These are phyloP conservation scores for Trichoderma hamatum DNA, from an alignment of 2,329 filamentous ascomycete species.

Conservation along the genomic window DNA sequence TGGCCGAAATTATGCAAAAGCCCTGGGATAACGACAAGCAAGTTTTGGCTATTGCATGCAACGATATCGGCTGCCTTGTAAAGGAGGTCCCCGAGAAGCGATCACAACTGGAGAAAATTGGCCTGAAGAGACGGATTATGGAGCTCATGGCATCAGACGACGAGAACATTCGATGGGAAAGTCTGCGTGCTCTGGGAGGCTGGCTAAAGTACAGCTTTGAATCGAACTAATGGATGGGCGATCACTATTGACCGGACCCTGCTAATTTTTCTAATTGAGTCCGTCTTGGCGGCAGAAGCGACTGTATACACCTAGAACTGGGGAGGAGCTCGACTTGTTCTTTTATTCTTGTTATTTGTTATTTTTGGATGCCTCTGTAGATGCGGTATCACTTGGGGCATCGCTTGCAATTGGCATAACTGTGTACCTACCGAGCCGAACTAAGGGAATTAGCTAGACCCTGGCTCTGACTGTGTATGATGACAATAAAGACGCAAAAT, in stretches of 20 bases:
- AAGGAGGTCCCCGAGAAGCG: slow-evolving; percentile 88
- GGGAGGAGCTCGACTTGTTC: slow-evolving; percentile 1
- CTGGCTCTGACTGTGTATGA: slow-evolving; percentile 23
- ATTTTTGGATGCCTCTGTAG: slow-evolving; percentile 29
- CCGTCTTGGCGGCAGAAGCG: slow-evolving; percentile 9
- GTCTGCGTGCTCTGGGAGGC: slow-evolving; percentile 74
- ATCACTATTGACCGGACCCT: neutral
- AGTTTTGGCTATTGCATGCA: slow-evolving; percentile 89
- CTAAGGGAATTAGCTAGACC: slow-evolving; percentile 28
- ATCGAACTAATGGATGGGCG: slow-evolving; percentile 33
- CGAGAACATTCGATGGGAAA: slow-evolving; percentile 91
- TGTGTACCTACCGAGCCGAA: slow-evolving; percentile 31
- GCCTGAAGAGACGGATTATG: slow-evolving; percentile 87
- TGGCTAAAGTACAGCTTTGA: slow-evolving; percentile 69
- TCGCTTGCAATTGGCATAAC: slow-evolving; percentile 39
- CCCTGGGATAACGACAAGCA: slow-evolving; percentile 81
- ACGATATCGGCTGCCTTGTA: slow-evolving; percentile 85
- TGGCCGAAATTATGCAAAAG: slow-evolving; percentile 79
- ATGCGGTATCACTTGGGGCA: slow-evolving; percentile 34
- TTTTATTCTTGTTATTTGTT: slow-evolving; percentile 9
- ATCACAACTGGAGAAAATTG: slow-evolving; percentile 76
- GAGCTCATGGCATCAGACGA: slow-evolving; percentile 89
- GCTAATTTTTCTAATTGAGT: slow-evolving; percentile 1
- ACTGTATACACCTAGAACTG: slow-evolving; percentile 1
- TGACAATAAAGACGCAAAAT: slow-evolving; percentile 21